These are phyloP conservation scores for Exophiala alcalophila DNA, from an alignment of 2,329 filamentous ascomycete species.

Conservation along the genomic window DNA sequence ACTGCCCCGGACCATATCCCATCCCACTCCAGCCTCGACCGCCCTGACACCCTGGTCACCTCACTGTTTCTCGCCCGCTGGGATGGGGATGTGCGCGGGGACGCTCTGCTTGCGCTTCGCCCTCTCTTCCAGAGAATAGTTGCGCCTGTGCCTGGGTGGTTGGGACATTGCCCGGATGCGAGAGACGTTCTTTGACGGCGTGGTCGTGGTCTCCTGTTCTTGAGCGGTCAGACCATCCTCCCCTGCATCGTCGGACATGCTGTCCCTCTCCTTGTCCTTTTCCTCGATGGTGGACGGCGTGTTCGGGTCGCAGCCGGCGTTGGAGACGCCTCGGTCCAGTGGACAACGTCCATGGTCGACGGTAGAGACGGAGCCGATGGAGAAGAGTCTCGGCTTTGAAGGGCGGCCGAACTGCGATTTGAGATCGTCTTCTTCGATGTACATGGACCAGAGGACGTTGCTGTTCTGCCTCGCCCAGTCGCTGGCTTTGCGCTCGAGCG, in stretches of 20 bases:
- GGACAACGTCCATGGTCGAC: conserved; percentile 17
- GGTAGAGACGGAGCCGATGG: conserved; percentile 19
- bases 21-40: too few relatives aligned
- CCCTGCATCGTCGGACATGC: not conserved
- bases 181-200: conserved; percentile 10
- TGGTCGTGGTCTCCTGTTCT: conserved; percentile 7
- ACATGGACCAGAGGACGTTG: conserved; percentile 20
- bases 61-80: too few relatives aligned
- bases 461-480: conserved; percentile 21
- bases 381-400: conserved; percentile 21
- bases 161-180: conserved; percentile 10
- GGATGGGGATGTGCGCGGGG: conserved; percentile 3
- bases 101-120: conserved; percentile 12
- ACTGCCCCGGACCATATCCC: too few relatives aligned
- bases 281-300: conserved; percentile 1
- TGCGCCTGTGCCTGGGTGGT: conserved; percentile 4
- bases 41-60: too few relatives aligned
- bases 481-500: conserved; percentile 7
- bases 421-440: conserved; percentile 22
- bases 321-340: conserved; percentile 11
- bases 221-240: not conserved
- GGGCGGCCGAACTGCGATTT: conserved; percentile 17
- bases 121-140: conserved; percentile 1
- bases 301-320: not conserved
- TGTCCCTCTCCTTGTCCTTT: not conserved